Base-by-base conservation (phyloP, 768 basidiomycete genomes). In the Coprinopsis sp. region DNA sequence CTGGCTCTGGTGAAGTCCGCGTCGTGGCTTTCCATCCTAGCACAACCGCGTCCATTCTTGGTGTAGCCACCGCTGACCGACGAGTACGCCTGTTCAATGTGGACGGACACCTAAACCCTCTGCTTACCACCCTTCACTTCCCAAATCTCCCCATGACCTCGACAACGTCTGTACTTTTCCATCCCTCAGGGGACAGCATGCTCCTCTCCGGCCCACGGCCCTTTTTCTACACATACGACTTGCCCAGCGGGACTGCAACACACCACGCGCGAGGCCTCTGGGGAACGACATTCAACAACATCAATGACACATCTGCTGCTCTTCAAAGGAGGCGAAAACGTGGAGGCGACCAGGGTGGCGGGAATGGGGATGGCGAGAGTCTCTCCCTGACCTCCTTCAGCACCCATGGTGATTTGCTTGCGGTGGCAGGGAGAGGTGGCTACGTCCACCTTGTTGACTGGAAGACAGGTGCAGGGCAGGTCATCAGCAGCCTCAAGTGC, bases 31-130 rank as follows among this genome's bases (percentile, higher is more conserved):
- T 97, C 65, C 94, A 99, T 63, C 94, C 93, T 1, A 87, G 81
- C 41, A 77, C 83, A 14, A 73, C 81, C 29, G 79, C 93, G 5
- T 86, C 91, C 2, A 81, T 98, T 11, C 69, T 98, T 3, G 79
- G 90, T 50, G 88, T 91, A 6, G 88, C 89, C 0, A 88, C 90
- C 37, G 72, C 84, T 7, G 96, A 98, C 65, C 73, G 92, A 51
- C 79, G 96, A 39, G 69, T 96, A n/a, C 78, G 93, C 33, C 71
- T 99, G 51, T 99, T 90, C 69, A 91, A 91, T 62, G 92, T 94
- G 65, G 95, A 99, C 62, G 96, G 95, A 4, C 82, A 92, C 55
- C 86, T 88, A 23, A 95, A 94, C 54, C 90, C 94, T 0, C 84
- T 93, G 13, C 74, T 97, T 2, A 84, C 91, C 60, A 94, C 95